Percentiles rank a stretch among this genome's conserved stretches.
Conservation (phyloP, 257 asterid genomes). For the Nicotiana benthamiana region DNA sequence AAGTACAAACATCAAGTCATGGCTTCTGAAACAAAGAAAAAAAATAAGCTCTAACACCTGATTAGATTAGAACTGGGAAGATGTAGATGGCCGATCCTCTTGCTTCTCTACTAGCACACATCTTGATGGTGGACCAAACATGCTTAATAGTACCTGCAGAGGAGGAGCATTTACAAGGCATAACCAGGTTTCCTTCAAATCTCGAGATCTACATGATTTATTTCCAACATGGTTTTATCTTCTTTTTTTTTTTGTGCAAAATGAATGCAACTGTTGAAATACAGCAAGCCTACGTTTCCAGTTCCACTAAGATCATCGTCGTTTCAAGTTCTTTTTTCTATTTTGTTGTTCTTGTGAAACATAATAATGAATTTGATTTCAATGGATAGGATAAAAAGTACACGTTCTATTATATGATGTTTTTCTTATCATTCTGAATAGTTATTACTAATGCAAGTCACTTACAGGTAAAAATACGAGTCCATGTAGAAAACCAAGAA, state of each 20-base stretch:
- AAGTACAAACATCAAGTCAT: not conserved
- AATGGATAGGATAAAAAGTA: too few species aligned
- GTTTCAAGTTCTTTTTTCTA: too few species aligned
- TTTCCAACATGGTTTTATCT: not conserved
- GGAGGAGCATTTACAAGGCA: not conserved
- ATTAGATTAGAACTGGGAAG: constrained; percentile 52
- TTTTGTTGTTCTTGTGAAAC: too few species aligned
- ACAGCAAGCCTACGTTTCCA: too few species aligned
- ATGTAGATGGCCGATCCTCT: constrained; percentile 87
- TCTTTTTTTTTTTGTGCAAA: too few species aligned
- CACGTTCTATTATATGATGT: too few species aligned
- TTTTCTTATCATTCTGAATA: too few species aligned
- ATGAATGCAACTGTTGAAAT: too few species aligned
- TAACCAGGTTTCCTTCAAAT: not conserved
- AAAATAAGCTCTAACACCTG: not conserved
- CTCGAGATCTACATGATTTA: not conserved
- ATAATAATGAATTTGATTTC: too few species aligned
- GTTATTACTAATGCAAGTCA: not conserved
- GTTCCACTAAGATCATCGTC: too few species aligned
- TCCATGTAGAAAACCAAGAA: constrained; percentile 88
- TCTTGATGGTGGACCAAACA: constrained; percentile 98
- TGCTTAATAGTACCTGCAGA: constrained; percentile 74
- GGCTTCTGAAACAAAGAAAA: not conserved
- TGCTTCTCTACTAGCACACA: constrained; percentile 87
- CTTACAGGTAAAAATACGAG: constrained; percentile 86